Percentiles rank a stretch among this genome's conserved stretches.
Evolutionary conservation across 176 grass and related monocot genomes (phyloP).

Genomic region (Ensete ventricosum): DNA sequence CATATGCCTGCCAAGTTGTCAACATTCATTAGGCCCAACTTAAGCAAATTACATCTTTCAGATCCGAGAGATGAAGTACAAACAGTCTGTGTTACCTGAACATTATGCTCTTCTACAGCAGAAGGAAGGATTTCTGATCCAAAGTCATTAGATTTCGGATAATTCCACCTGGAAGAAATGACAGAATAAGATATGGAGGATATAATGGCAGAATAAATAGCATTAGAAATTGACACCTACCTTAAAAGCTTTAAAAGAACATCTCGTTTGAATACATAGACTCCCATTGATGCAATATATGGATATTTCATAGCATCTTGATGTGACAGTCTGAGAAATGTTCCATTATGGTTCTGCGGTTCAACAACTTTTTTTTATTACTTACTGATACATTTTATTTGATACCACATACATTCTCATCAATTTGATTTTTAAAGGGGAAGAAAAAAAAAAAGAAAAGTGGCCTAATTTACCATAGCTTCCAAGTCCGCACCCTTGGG

Average conservation of each 20-base stretch:
- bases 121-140: conserved; percentile 62
- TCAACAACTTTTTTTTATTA: conserved; percentile 2
- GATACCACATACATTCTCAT: not conserved
- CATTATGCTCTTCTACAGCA: conserved; percentile 47
- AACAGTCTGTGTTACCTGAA: conserved; percentile 30
- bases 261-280: conserved; percentile 79
- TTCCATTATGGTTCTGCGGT: conserved; percentile 49
- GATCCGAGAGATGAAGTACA: not conserved
- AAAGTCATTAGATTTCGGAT: conserved; percentile 59
- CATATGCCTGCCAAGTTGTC: conserved; percentile 29
- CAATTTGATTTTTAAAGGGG: not conserved
- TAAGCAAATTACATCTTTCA: not conserved
- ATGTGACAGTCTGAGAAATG: conserved; percentile 32
- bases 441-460: not conserved
- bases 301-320: conserved; percentile 32
- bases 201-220: not conserved
- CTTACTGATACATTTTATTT: not conserved
- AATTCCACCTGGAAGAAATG: conserved; percentile 40
- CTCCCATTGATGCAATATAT: conserved; percentile 72
- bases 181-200: not conserved
- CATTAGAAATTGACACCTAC: conserved; percentile 18
- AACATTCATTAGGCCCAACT: not conserved
- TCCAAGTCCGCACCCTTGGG: conserved; percentile 50
- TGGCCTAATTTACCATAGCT: conserved; percentile 41
- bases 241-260: conserved; percentile 53